Base-by-base conservation (phyloP, 208 protist species). In the Wallacemonas rigidus region DNA sequence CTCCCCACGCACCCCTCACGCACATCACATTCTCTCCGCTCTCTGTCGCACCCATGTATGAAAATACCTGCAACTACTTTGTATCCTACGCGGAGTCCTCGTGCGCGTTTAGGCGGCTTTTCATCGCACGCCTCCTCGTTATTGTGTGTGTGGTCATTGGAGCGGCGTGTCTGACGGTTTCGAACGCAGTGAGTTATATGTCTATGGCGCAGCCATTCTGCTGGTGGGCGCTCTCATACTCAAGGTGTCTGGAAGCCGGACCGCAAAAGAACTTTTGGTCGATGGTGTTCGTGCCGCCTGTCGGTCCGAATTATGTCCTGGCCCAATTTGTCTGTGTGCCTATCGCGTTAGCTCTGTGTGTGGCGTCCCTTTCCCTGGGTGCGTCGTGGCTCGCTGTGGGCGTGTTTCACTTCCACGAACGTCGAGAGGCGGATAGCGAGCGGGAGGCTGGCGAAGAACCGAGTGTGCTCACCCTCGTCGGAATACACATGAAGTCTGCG, bases 51-150 rank as follows among this genome's bases (percentile, higher is more conserved):
- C 44, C 50, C 41, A 11, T 41, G 6, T 65, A 53, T 17, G 60
- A 65, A 65, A 11, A 8, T 17, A 7, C 40, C 12, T 38, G 60
- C 9, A 50, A 3, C 40, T 65, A 65, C 60, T 65, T 65, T 50
- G 40, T 65, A 3, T 65, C 60, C 43, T 65, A 65, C 60, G n/a
- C 41, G 60, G 6, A 12, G 3, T 41, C 60, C 40, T 3, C 8
- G 12, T 9, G 36, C 7, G 38, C 26, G 35, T 36, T 62, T 41
- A 4, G 35, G 56, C 56, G 56, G 8, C 15, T 4, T 38, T 15
- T 62, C 9, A 41, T 43, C 26, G 38, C 17, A 5, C 56, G 56
- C 56, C 38, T 62, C 56, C 7, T 62, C 36, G 38, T 43, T 6
- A 5, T 62, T 9, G 38, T 15, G 6, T 44, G 36, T 15, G 36